These are phyloP conservation scores for Auriscalpium microsporum DNA, from an alignment of 768 basidiomycete species.

Conservation along the genomic window DNA sequence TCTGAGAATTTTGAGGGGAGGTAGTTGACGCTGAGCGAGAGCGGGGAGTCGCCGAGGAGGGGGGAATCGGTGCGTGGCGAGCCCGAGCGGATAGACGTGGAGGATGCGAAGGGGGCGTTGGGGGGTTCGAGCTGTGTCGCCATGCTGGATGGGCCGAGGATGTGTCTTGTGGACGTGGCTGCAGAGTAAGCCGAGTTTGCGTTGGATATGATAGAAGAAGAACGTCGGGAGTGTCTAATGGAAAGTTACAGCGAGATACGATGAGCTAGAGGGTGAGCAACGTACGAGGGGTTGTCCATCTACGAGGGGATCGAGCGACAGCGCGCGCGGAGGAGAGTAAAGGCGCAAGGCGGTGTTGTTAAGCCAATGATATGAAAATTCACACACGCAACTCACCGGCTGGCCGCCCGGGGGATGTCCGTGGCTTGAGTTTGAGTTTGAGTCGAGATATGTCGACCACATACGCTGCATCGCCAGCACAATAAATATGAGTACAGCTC, in stretches of 20 bases:
- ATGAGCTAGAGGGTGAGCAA: background rate
- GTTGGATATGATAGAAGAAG: constrained; percentile 28
- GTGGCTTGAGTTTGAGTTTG: constrained; percentile 10
- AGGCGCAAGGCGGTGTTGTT: background rate
- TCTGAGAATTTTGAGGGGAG: constrained; percentile 68
- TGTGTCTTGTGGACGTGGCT: constrained; percentile 40
- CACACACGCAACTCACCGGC: background rate
- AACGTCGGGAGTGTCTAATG: constrained; percentile 7
- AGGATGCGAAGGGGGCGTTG: constrained; percentile 29
- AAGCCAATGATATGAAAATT: background rate
- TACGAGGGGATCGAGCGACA: background rate
- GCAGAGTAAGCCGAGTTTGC: constrained; percentile 37
- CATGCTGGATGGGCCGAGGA: constrained; percentile 28
- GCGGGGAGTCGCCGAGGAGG: constrained; percentile 15
- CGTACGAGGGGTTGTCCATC: constrained; percentile 11
- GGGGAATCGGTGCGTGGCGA: constrained; percentile 20
- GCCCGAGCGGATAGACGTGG: constrained; percentile 18
- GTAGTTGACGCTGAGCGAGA: constrained; percentile 59
- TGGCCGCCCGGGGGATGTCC: constrained; percentile 1
- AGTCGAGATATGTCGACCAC: constrained; percentile 45
- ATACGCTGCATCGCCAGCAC: constrained; percentile 36
- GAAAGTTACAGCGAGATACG: background rate
- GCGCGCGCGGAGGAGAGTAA: background rate
- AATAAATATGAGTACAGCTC: constrained; percentile 6
- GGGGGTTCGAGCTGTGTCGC: constrained; percentile 31